Evolutionary conservation across 208 protist species (phyloP).

Genomic region (Dictyostelium gargantuum): DNA sequence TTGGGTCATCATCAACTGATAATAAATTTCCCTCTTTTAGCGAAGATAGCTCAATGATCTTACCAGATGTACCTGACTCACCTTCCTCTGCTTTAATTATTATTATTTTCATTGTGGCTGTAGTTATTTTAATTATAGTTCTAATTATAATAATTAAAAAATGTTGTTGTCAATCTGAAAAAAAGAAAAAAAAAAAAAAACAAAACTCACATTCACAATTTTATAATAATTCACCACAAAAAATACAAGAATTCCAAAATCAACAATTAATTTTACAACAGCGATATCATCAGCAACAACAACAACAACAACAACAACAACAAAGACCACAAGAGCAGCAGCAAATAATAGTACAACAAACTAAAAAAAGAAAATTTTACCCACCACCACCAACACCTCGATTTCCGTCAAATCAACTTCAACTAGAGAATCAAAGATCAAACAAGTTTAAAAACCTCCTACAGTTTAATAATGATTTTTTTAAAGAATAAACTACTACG

Average conservation of each 20-base stretch:
- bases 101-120: not conserved
- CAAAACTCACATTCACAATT: not conserved
- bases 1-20: no score
- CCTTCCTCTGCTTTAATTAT: not conserved
- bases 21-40: not conserved
- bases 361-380: no score
- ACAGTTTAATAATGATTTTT: no score
- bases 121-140: not conserved
- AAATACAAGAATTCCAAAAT: not conserved
- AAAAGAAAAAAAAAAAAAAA: not conserved
- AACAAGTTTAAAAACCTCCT: no score
- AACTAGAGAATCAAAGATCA: no score
- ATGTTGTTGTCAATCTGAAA: not conserved
- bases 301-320: not conserved
- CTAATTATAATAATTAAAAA: not conserved
- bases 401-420: no score
- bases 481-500: no score
- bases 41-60: not conserved
- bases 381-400: no score
- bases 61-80: not conserved
- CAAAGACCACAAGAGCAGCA: no score
- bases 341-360: no score
- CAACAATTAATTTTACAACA: not conserved
- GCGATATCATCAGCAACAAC: not conserved
- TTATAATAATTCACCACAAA: no score